These are phyloP conservation scores for Penicillium sp. DNA, from an alignment of 2,329 filamentous ascomycete species.

Conservation along the genomic window DNA sequence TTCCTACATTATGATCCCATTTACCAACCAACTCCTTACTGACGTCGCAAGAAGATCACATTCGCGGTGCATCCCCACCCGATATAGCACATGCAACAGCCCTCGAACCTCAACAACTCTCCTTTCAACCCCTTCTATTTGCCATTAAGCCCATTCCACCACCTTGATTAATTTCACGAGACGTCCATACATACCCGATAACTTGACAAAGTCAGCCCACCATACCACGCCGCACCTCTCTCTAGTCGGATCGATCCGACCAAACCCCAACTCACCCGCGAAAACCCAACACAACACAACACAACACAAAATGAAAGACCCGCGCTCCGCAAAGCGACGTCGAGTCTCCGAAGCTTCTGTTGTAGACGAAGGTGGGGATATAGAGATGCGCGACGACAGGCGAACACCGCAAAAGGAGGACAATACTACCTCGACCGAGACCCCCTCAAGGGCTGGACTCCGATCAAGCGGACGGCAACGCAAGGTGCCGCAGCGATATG, in stretches of 20 bases:
- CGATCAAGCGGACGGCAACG: slow-evolving; percentile 42
- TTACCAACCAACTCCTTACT: neutral
- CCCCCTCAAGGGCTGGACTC: slow-evolving; percentile 31
- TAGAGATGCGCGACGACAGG: slow-evolving; percentile 31
- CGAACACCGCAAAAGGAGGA: slow-evolving; percentile 6
- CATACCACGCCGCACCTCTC: neutral
- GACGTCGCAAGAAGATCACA: neutral
- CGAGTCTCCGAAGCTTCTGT: slow-evolving; percentile 36
- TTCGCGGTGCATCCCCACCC: neutral
- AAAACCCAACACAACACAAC: neutral
- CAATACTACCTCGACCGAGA: slow-evolving; percentile 19
- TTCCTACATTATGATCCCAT: neutral
- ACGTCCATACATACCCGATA: neutral
- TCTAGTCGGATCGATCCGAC: neutral
- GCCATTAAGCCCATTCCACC: neutral
- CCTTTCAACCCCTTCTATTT: neutral
- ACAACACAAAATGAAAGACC: slow-evolving; percentile 36
- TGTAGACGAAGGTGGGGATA: slow-evolving; percentile 37
- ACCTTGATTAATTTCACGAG: neutral
- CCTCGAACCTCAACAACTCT: neutral
- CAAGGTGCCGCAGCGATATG: slow-evolving; percentile 39
- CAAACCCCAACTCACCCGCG: neutral
- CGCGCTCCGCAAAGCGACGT: slow-evolving; percentile 42
- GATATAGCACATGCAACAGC: neutral
- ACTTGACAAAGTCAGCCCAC: neutral